phyloP scores from a whole-genome alignment of 2,329 filamentous ascomycete genomes.

The Pseudopyrenochaeta lycopersici region DNA sequence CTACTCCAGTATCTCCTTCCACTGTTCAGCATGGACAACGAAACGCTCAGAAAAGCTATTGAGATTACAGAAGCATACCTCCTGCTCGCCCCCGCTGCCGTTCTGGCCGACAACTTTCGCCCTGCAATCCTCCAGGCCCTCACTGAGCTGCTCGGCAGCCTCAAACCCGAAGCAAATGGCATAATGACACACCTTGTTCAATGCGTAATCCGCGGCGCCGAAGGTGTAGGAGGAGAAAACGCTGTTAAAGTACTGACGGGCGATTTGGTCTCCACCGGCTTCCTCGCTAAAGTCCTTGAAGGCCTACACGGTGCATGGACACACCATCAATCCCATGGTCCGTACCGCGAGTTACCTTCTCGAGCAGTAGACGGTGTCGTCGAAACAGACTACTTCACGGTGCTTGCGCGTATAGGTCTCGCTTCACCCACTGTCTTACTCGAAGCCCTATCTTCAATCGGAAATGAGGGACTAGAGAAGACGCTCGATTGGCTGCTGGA shows the following conservation, averaged over 20 bases:
- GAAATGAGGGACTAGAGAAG: slow-evolving; percentile 35
- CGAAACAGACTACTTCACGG: slow-evolving; percentile 84
- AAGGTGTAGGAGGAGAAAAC: slow-evolving; percentile 61
- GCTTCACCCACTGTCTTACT: slow-evolving; percentile 75
- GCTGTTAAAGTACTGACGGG: slow-evolving; percentile 59
- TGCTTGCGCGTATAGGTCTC: slow-evolving; percentile 80
- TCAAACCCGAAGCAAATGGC: slow-evolving; percentile 60
- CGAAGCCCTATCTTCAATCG: slow-evolving; percentile 56
- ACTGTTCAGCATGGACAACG: slow-evolving; percentile 59
- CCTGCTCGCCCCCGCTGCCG: slow-evolving; percentile 56
- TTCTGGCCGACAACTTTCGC: slow-evolving; percentile 55
- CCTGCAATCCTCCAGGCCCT: slow-evolving; percentile 50
- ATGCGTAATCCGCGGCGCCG: slow-evolving; percentile 59
- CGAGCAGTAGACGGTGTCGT: slow-evolving; percentile 76
- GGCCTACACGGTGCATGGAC: slow-evolving; percentile 52
- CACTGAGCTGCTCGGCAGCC: slow-evolving; percentile 54
- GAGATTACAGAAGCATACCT: slow-evolving; percentile 61
- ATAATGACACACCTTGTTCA: slow-evolving; percentile 58
- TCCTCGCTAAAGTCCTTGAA: slow-evolving; percentile 63
- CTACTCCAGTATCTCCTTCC: slow-evolving; percentile 57
- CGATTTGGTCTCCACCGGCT: slow-evolving; percentile 66
- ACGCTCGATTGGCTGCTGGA: slow-evolving; percentile 60
- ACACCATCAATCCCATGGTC: slow-evolving; percentile 82
- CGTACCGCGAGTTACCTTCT: slow-evolving; percentile 68
- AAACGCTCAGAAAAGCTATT: slow-evolving; percentile 58